These are phyloP conservation scores for Plasmodium vinckei DNA, from an alignment of 169 alveolate genomes.

Conservation along the genomic window DNA sequence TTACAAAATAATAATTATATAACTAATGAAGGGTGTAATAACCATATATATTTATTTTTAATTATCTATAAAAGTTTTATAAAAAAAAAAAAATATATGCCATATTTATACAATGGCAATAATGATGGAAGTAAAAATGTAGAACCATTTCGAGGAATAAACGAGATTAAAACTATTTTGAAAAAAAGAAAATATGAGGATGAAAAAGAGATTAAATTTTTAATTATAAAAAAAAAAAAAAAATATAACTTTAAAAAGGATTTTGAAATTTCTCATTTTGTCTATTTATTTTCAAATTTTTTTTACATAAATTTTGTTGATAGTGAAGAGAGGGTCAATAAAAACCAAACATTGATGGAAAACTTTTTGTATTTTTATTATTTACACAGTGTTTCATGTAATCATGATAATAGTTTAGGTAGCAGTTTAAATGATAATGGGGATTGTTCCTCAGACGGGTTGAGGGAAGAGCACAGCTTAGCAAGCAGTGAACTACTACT, in stretches of 20 bases:
- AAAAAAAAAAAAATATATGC: conserved; percentile 22
- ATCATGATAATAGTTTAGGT: background rate
- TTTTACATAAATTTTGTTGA: conserved; percentile 4
- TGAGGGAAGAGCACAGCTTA: background rate
- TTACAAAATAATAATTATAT: background rate
- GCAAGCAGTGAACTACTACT: background rate
- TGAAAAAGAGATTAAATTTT: background rate
- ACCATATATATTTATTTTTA: conserved; percentile 31
- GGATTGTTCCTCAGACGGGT: too few species aligned
- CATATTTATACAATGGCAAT: conserved; percentile 8
- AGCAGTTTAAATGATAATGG: background rate
- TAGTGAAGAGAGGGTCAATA: background rate
- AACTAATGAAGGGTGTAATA: background rate
- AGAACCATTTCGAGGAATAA: too few species aligned
- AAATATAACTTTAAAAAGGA: conserved; percentile 28
- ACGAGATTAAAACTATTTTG: conserved; percentile 10
- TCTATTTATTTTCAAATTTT: conserved; percentile 34
- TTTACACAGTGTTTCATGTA: background rate
- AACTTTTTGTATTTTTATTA: conserved; percentile 16
- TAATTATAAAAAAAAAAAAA: conserved; percentile 30
- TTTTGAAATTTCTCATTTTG: conserved; percentile 26
- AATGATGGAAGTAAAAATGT: background rate
- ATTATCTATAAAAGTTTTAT: conserved; percentile 56
- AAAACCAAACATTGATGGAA: background rate
- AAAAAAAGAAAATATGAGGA: conserved; percentile 19